A percentile compares a stretch with the other conserved stretches of the same genome.
Conservation (phyloP, 768 basidiomycete species). For the Trametes sanguinea region DNA sequence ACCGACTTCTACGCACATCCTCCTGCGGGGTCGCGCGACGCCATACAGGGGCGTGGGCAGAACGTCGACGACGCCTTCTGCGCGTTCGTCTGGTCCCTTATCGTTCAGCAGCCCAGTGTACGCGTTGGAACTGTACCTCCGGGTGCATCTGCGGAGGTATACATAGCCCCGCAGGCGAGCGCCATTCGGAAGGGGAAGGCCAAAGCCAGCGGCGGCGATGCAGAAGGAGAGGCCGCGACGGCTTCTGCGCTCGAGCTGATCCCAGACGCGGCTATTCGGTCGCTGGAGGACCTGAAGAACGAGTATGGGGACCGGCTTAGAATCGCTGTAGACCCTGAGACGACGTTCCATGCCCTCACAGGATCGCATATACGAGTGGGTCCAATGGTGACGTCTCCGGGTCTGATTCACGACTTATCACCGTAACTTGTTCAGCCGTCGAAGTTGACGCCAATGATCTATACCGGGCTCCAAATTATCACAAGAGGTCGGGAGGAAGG, state of each 20-base stretch:
- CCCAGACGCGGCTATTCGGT: slow-evolving; percentile 52
- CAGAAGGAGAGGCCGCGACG: slow-evolving; percentile 43
- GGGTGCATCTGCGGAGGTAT: slow-evolving; percentile 66
- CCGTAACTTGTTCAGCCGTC: slow-evolving; percentile 50
- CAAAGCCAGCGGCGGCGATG: slow-evolving; percentile 48
- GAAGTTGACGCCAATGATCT: slow-evolving; percentile 84
- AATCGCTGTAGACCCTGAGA: slow-evolving; percentile 74
- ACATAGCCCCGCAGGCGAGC: slow-evolving; percentile 75
- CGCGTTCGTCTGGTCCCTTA: slow-evolving; percentile 79
- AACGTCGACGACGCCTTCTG: slow-evolving; percentile 74
- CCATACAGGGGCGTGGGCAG: slow-evolving; percentile 42
- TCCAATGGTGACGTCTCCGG: not conserved
- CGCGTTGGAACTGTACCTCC: slow-evolving; percentile 70
- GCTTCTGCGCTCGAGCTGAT: slow-evolving; percentile 49
- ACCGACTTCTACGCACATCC: slow-evolving; percentile 59
- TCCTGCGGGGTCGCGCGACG: slow-evolving; percentile 8
- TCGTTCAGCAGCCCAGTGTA: slow-evolving; percentile 74
- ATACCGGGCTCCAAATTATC: slow-evolving; percentile 79
- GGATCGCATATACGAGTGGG: slow-evolving; percentile 83
- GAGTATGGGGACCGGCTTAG: slow-evolving; percentile 66
- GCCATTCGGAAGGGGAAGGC: slow-evolving; percentile 64
- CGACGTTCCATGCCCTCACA: slow-evolving; percentile 76
- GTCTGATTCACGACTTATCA: not conserved
- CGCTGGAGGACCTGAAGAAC: slow-evolving; percentile 56
- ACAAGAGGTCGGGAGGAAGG: slow-evolving; percentile 80